Conservation (phyloP, 495 filamentous ascomycete species). For the Aspergillus affinis region DNA sequence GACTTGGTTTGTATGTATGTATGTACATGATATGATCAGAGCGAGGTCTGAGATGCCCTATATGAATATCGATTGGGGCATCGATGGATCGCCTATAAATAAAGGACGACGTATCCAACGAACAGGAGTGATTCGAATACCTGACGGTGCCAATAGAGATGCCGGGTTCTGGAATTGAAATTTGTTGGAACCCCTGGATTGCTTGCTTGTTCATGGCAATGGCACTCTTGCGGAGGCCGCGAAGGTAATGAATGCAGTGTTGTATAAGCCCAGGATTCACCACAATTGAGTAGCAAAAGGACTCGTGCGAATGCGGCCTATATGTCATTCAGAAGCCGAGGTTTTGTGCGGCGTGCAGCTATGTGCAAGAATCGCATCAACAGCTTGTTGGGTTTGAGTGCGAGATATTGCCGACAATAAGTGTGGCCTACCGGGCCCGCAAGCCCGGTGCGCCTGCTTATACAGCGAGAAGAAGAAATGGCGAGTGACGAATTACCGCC, state of each 20-base stretch:
- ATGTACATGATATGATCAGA: constrained; percentile 6
- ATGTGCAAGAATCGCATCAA: background rate
- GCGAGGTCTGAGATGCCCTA: background rate
- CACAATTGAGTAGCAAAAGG: background rate
- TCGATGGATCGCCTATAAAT: background rate
- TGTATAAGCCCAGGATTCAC: background rate
- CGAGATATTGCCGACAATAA: background rate
- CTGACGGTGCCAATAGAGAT: background rate
- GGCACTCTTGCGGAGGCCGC: background rate
- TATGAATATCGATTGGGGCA: background rate
- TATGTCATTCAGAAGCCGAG: no score
- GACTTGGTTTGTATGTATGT: background rate
- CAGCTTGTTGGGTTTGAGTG: background rate
- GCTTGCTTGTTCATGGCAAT: background rate
- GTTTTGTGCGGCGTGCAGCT: no score
- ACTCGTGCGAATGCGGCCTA: no score
- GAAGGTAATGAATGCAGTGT: background rate
- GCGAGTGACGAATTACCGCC: constrained; percentile 32
- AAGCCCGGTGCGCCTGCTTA: background rate
- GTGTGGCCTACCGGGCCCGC: background rate
- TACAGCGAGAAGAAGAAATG: background rate
- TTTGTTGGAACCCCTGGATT: background rate
- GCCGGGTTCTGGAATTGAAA: background rate
- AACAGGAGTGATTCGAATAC: background rate
- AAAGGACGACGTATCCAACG: background rate